Base-by-base conservation (phyloP, 1,284 basidiomycete species). In the Schizophyllum commune region DNA sequence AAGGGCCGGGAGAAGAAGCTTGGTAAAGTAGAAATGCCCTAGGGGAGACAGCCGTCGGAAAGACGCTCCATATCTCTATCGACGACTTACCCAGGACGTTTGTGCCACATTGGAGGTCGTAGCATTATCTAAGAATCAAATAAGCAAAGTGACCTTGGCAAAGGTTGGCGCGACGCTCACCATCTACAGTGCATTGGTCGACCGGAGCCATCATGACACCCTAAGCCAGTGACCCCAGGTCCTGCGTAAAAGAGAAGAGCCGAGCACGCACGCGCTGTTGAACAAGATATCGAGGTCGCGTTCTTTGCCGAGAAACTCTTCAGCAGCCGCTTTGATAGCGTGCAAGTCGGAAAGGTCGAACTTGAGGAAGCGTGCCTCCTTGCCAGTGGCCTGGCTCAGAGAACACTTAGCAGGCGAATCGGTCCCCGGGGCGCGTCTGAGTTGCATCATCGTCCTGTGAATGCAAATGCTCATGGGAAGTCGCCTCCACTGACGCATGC, bases 271-370 rank as follows among this genome's bases (percentile, higher is more conserved):
- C 75, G 67, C 65, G 72, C 76, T 69, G 65, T 77, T 70, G 51
- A 71, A 68, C 8, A 68, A 55, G 20, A 70, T 71, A 51, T 70
- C 64, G 0, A 70, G 62, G 11, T 61, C 59, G 21, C 19, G 58
- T 20, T 69, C 68, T 20, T 63, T 63, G 53, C 65, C 64, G 39
- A 75, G 57, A 58, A 87, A 84, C 57, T 83, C 79, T 15, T 79
- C 72, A 0, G 79, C 87, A 0, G 80, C 77, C 22, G 65, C 65
- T 55, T 81, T 81, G 27, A 91, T 73, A n/a, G 77, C 76, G 7
- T 67, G 68, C 59, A 91, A 71, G 65, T 84, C 80, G 5, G 79
- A 77, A 19, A 91, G 72, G 67, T 91, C 85, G 20, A 88, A 70
- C 64, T 81, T 68, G 20, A 91, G 68, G 64, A 84, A 85, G 9